phyloP scores from a whole-genome alignment of 345 rosid species.

The Populus tremula region DNA sequence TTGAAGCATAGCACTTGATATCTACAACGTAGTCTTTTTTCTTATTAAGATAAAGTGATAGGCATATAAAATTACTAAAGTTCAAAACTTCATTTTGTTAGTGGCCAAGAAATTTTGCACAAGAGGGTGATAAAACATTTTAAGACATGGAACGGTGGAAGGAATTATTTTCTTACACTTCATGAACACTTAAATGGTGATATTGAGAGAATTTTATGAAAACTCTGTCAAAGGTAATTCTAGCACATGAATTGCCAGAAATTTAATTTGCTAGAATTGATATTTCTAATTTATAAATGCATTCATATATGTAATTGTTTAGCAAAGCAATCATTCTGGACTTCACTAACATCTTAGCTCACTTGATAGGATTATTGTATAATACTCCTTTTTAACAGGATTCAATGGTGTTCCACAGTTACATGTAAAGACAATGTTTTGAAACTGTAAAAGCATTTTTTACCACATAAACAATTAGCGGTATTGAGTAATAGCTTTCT shows the following conservation, averaged over 20 bases:
- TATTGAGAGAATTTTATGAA: neutral
- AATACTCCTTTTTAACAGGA: neutral
- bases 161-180: neutral
- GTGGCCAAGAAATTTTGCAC: neutral
- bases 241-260: neutral
- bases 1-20: neutral
- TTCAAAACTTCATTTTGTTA: neutral
- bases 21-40: neutral
- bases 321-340: neutral
- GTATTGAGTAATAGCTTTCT: neutral
- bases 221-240: neutral
- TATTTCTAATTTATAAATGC: neutral
- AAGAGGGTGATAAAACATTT: neutral
- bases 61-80: neutral
- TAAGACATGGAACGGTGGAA: neutral
- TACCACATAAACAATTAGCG: neutral
- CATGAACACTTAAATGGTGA: neutral
- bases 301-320: too few relatives aligned
- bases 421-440: neutral
- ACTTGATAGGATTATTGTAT: neutral
- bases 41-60: neutral
- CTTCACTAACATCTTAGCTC: neutral
- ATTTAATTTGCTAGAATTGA: neutral
- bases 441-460: neutral
- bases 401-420: neutral